Evolutionary conservation across 2,329 filamentous ascomycete species (phyloP).

Genomic region (Fusarium praegraminearum): DNA sequence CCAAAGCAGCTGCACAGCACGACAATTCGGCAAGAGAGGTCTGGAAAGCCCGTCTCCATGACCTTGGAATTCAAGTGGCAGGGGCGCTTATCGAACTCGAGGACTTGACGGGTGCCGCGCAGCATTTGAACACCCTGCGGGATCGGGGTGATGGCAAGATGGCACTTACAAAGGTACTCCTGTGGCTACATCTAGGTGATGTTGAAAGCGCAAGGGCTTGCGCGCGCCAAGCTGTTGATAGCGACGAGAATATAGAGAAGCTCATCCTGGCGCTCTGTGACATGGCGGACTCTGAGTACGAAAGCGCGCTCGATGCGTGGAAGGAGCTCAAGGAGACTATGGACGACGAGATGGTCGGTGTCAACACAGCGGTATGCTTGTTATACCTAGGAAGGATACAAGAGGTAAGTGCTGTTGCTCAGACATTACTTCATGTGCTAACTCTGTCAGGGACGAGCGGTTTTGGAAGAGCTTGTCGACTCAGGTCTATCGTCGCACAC

Average conservation of each 20-base stretch:
- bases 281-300: constrained; percentile 83
- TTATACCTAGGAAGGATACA: constrained; percentile 83
- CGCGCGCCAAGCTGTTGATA: constrained; percentile 52
- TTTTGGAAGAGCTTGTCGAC: constrained; percentile 75
- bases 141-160: constrained; percentile 56
- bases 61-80: constrained; percentile 77
- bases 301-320: constrained; percentile 73
- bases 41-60: constrained; percentile 79
- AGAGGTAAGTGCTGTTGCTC: constrained; percentile 63
- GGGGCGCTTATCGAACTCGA: constrained; percentile 85
- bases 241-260: constrained; percentile 55
- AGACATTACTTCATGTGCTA: constrained; percentile 4
- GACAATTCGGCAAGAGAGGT: constrained; percentile 68
- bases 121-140: constrained; percentile 74
- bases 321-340: constrained; percentile 57
- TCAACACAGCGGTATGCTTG: constrained; percentile 87
- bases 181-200: constrained; percentile 85
- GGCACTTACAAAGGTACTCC: constrained; percentile 67
- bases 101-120: constrained; percentile 81
- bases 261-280: constrained; percentile 76
- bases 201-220: constrained; percentile 72
- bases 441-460: constrained; percentile 66
- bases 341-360: constrained; percentile 76
- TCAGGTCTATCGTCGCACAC: constrained; percentile 77
- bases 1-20: constrained; percentile 57